These are phyloP conservation scores for Anthoceros angustus DNA, from an alignment of 225 moss, liverwort and hornwort species.

Conservation along the genomic window DNA sequence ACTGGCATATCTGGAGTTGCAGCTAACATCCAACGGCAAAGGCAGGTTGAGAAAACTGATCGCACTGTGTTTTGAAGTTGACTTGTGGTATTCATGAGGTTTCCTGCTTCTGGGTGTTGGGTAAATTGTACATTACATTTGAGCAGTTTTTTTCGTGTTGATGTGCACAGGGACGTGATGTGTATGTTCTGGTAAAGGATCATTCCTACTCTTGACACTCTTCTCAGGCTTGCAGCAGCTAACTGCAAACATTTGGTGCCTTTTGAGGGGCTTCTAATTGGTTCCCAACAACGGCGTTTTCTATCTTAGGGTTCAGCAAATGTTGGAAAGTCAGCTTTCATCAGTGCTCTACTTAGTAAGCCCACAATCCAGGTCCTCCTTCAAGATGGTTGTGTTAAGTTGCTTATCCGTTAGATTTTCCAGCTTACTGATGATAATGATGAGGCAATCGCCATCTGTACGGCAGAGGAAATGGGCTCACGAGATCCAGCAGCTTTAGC, in stretches of 20 bases:
- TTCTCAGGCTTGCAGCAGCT: neutral
- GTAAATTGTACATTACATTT: neutral
- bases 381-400: too few relatives aligned
- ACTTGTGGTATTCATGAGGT: neutral
- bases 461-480: conserved; percentile 66
- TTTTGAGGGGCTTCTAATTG: too few relatives aligned
- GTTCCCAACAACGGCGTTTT: neutral
- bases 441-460: neutral
- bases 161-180: conserved; percentile 74
- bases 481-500: conserved; percentile 65
- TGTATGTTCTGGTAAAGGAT: conserved; percentile 60
- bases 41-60: conserved; percentile 35
- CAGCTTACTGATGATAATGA: neutral
- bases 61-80: too few relatives aligned
- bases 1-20: conserved; percentile 74
- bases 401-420: neutral
- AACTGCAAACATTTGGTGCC: too few relatives aligned
- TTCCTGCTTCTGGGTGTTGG: conserved; percentile 8
- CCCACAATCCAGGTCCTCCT: neutral
- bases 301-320: conserved; percentile 84
- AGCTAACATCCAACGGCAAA: conserved; percentile 59
- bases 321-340: conserved; percentile 94
- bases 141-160: neutral
- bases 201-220: conserved; percentile 4
- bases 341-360: conserved; percentile 82